Evolutionary conservation across 305 asterid genomes (phyloP).

Genomic region (Fraxinus latifolia): DNA sequence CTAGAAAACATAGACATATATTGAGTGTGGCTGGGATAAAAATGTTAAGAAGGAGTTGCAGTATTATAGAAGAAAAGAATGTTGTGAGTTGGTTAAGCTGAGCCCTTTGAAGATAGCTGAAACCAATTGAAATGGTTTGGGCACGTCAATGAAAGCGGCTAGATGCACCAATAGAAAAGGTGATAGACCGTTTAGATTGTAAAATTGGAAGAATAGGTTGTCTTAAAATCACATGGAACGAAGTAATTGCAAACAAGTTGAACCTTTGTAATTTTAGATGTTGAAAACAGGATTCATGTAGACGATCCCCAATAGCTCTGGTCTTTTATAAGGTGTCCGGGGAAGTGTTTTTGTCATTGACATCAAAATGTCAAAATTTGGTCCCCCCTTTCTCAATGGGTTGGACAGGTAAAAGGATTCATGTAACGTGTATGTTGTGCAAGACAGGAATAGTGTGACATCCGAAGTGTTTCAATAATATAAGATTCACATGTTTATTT

Average conservation of each 20-base stretch:
- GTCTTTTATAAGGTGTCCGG: constrained; percentile 5
- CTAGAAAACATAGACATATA: not conserved
- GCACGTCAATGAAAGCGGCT: not conserved
- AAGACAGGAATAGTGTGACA: not conserved
- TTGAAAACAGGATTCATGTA: not conserved
- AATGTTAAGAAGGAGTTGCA: not conserved
- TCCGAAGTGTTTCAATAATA: not conserved
- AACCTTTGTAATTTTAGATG: not conserved
- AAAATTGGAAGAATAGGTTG: not conserved
- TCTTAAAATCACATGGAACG: not conserved
- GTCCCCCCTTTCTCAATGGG: not conserved
- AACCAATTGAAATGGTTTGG: not conserved
- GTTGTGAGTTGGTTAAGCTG: not conserved
- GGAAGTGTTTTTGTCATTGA: not conserved
- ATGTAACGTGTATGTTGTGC: not conserved
- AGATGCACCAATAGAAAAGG: not conserved
- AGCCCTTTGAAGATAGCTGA: not conserved
- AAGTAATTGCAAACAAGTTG: not conserved
- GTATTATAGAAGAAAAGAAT: not conserved
- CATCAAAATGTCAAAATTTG: not conserved
- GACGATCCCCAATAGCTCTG: not conserved
- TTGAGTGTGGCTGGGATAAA: not conserved
- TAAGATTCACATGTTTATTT: not conserved
- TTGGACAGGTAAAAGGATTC: not conserved
- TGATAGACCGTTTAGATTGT: not conserved